These are phyloP conservation scores for Starmera amethionina DNA, from an alignment of 805 yeast genomes.

Conservation along the genomic window DNA sequence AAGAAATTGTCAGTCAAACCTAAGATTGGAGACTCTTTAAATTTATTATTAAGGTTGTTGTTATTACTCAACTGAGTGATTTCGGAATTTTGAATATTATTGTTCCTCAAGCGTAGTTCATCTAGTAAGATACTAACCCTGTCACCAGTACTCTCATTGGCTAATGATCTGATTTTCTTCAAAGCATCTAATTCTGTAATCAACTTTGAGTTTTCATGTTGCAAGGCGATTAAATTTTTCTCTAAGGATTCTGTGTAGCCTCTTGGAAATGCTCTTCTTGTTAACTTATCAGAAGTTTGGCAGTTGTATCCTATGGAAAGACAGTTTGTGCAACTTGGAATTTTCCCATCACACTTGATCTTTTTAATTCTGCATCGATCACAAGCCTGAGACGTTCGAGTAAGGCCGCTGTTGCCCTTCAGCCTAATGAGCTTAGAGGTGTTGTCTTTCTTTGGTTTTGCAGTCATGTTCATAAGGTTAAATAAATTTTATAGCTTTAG, in stretches of 20 bases:
- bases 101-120: too few species aligned
- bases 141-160: background rate
- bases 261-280: slow-evolving; percentile 71
- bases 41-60: too few species aligned
- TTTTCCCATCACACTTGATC: slow-evolving; percentile 64
- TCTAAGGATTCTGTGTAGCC: slow-evolving; percentile 76
- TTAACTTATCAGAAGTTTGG: slow-evolving; percentile 60
- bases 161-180: slow-evolving; percentile 4
- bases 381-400: slow-evolving; percentile 69
- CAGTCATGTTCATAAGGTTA: background rate
- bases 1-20: slow-evolving; percentile 10
- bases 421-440: slow-evolving; percentile 16
- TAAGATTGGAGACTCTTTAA: background rate
- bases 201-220: slow-evolving; percentile 39
- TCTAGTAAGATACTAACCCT: background rate
- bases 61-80: too few species aligned
- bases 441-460: background rate
- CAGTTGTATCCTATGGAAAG: slow-evolving; percentile 56
- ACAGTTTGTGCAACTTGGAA: slow-evolving; percentile 62
- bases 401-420: slow-evolving; percentile 13
- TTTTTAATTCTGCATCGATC: slow-evolving; percentile 72
- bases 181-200: slow-evolving; percentile 23
- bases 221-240: slow-evolving; percentile 47
- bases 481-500: too few species aligned
- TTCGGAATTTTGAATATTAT: too few species aligned